Evolutionary conservation across 306 rosid species (phyloP), one percentile per base, ranked within the genome.

Genomic region (Cicer judaicum): DNA sequence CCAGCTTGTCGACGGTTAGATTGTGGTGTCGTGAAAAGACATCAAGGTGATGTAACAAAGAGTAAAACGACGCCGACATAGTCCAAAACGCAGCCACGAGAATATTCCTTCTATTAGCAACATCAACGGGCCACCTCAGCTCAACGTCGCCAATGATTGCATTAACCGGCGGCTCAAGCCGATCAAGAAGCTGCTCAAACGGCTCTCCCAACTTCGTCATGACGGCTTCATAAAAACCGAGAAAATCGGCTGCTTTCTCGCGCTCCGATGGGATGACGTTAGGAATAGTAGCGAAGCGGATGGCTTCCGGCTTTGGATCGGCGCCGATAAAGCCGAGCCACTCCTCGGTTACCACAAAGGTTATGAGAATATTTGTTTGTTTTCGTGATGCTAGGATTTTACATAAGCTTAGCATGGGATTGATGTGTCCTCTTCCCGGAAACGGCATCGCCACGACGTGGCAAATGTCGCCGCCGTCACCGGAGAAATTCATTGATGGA

Each of bases 381-480:
- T 8, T 64, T 49, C 56, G 64, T 1, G 83, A 86, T 18, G 73
- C 29, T 5, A 86, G 77, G 12, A 77, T 48, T 29, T 85, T 88
- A 85, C 90, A 90, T 48, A 90, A 75, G 74, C 59, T 87, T 88
- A 90, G 86, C 85, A 89, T 85, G 11, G 91, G 89, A 84, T 87
- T 87, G 64, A 87, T 71, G 76, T 87, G 91, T 43, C 91, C 87
- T 34, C 88, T 44, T 41, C 85, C 86, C 1, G 92, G 89, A 44
- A 55, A 75, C 7, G 88, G 92, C 68, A 85, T 41, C 5, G 84
- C 92, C 42, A 77, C 86, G 8, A 88, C 50, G 65, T 88, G 92
- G 73, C 74, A 70, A 0, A 61, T 38, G 53, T 15, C 7, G 11
- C 7, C 3, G 64, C 11, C 56, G 18, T 67, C 13, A 49, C 11